These are phyloP conservation scores for Puccinellia tenuiflora DNA, from an alignment of 176 grass and related monocot genomes.

Conservation along the genomic window DNA sequence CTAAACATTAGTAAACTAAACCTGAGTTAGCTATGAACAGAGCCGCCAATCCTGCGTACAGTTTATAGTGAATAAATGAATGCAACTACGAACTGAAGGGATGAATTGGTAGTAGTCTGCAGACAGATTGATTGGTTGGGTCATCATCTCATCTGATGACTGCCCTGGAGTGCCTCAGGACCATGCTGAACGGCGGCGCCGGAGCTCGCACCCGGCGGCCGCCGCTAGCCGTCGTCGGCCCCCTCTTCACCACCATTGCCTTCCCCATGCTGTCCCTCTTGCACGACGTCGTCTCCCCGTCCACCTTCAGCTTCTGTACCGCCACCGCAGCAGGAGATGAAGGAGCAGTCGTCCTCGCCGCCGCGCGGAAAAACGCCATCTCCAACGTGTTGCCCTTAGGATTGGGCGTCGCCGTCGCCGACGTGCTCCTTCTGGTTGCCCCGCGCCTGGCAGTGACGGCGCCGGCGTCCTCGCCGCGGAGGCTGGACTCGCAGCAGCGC, in stretches of 20 bases:
- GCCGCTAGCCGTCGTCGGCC: not conserved
- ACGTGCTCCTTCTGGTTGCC: too few relatives aligned
- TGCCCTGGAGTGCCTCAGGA: too few relatives aligned
- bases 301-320: not conserved
- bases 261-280: constrained; percentile 47
- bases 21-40: not conserved
- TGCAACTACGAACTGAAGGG: not conserved
- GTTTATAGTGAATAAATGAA: not conserved
- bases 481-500: constrained; percentile 73
- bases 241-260: constrained; percentile 27
- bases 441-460: not conserved
- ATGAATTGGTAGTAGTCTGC: not conserved
- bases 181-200: constrained; percentile 32
- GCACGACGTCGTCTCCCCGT: not conserved
- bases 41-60: not conserved
- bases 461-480: constrained; percentile 16
- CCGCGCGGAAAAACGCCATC: not conserved
- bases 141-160: too few relatives aligned
- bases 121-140: not conserved
- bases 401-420: not conserved
- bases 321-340: constrained; percentile 12
- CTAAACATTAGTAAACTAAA: not conserved
- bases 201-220: not conserved
- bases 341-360: not conserved
- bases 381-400: not conserved